Evolutionary conservation across 2,329 filamentous ascomycete species (phyloP).

Genomic region (Coniella vitis): DNA sequence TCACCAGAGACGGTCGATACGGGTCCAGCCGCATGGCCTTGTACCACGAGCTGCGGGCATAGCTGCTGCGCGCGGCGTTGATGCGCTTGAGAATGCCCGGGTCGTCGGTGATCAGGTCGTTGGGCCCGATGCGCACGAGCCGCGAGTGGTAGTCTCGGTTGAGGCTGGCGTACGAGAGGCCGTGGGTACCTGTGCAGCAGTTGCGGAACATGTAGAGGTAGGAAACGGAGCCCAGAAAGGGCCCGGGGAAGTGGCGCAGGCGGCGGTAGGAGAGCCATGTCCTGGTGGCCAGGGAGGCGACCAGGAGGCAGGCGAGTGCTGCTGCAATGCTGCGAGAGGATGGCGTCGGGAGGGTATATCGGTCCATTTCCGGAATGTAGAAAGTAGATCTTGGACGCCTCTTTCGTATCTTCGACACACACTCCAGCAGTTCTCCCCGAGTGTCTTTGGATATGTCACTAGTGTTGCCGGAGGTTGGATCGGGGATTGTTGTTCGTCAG

Average conservation of each 20-base stretch:
- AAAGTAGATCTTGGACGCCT: no score
- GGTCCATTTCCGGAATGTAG: no score
- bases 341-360: no score
- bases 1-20: slow-evolving; percentile 42
- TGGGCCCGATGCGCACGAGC: slow-evolving; percentile 29
- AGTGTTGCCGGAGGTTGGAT: no score
- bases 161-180: slow-evolving; percentile 17
- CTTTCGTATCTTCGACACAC: no score
- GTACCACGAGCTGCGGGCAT: slow-evolving; percentile 32
- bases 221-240: slow-evolving; percentile 24
- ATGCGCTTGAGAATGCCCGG: slow-evolving; percentile 25
- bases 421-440: no score
- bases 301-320: no score
- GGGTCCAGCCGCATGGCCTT: slow-evolving; percentile 41
- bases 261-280: background rate
- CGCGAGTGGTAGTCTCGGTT: slow-evolving; percentile 17
- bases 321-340: no score
- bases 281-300: no score
- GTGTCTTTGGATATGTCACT: no score
- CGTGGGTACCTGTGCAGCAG: slow-evolving; percentile 19
- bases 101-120: slow-evolving; percentile 29
- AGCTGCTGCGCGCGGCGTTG: slow-evolving; percentile 22
- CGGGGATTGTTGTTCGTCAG: no score
- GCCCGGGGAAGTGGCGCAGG: slow-evolving; percentile 22
- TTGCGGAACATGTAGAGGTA: slow-evolving; percentile 24